Base-by-base conservation (phyloP, 331 rosid genomes). In the Pyrus hybrid region DNA sequence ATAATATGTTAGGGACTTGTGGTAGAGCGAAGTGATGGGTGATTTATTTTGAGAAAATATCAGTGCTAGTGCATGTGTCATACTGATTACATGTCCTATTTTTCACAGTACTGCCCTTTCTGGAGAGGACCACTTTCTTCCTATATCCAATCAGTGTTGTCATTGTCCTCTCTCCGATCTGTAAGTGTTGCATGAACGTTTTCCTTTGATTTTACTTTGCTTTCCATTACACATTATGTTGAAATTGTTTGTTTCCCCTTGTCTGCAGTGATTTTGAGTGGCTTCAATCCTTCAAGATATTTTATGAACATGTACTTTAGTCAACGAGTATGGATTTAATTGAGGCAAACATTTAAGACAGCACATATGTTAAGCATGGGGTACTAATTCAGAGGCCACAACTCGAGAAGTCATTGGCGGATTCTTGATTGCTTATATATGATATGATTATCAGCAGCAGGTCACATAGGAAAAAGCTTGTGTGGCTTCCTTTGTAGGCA, bases 211-310 rank as follows among this genome's bases (percentile, higher is more conserved):
- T 81, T 73, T 65, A 47, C 45, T n/a, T 13, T 80, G 43, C 70
- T 5, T 81, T 57, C 65, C 65, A 13, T 41, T 28, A 70, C 61
- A 13, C 35, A 84, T 86, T 41, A 63, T 17, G 21, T 43, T 35
- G 16, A 28, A 75, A 70, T 18, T 43, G n/a, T 56, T 53, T 4
- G 43, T 18, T 51, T 22, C 35, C 26, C 28, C 41, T 14, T 17
- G 73, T 84, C 54, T 82, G 93, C 97, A 95, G 99, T 92, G 77
- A 89, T 92, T 82, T 84, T 95, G 87, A 89, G 90, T 77, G 99
- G 99, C 83, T 95, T 95, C 96, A 95, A 89, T 83, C 99, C 99
- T 41, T 95, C 99, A 67, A 92, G 95, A 92, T 92, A 95, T 68
- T 90, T 92, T 74, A 89, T 95, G 97, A 95, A 84, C 80, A 70